Base-by-base conservation (phyloP, 169 alveolate species). In the Plasmodium cynomolgi region DNA sequence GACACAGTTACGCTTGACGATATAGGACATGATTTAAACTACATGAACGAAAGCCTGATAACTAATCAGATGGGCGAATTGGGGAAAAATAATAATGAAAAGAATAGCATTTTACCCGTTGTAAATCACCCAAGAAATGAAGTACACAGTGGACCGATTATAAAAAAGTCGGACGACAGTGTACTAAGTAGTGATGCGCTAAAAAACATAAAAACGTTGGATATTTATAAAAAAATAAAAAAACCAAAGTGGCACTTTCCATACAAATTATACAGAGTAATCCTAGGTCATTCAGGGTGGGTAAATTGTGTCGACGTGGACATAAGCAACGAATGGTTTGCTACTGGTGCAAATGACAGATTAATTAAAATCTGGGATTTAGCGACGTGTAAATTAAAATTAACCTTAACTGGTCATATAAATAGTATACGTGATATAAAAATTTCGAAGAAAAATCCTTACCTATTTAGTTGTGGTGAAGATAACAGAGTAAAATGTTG, bases 221-320 rank as follows among this genome's bases (percentile, higher is more conserved):
- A 83, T 26, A 96, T 84, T 31, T 41, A 95, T 58, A 95, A 95
- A 68, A 91, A 95, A 41, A 84, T 96, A 13, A 81, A 84, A 33
- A 92, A 96, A 86, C 98, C 98, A 0, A 92, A 93, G 29, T 98
- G 99, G 99, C 99, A 98, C 94, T 99, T 99, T 20, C 99, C 99
- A 33, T 99, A 99, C 99, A 98, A 99, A 98, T 94, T 99, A 73
- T 97, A 97, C 96, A 95, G 99, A 92, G 99, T 99, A 72, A 98
- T 99, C 50, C 96, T 99, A 73, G 99, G 99, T 0, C 99, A 99
- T 95, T 98, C 97, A 93, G 99, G 99, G 17, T 99, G 99, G 99
- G 99, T 99, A 23, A 97, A 99, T 75, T 97, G 99, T 83, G 97
- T 99, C 54, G 99, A 98, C 23, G 99, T 99, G 26, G 99, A 99